These are phyloP conservation scores for Beauveria sp. DNA, from an alignment of 2,329 filamentous ascomycete species.

Conservation along the genomic window DNA sequence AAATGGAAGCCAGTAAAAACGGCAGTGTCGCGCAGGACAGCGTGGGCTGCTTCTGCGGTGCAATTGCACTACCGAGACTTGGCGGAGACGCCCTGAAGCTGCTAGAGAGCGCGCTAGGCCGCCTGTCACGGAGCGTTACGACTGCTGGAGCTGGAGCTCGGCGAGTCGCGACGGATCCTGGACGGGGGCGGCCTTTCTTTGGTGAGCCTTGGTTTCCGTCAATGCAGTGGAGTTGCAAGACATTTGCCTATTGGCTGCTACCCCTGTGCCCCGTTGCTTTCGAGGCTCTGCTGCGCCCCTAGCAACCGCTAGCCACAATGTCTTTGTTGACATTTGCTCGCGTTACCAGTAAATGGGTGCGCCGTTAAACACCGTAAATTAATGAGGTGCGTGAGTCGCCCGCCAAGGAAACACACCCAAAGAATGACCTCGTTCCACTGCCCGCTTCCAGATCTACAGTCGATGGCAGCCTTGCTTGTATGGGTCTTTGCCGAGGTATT, in stretches of 20 bases:
- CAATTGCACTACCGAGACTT: not conserved
- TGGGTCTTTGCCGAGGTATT: not conserved
- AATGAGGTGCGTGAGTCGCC: no score
- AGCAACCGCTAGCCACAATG: constrained; percentile 7
- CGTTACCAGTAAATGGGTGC: not conserved
- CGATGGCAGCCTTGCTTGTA: not conserved
- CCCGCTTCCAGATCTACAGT: not conserved
- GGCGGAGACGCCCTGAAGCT: not conserved
- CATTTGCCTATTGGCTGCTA: not conserved
- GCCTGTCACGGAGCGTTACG: not conserved
- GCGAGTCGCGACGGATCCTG: constrained; percentile 7
- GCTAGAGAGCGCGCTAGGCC: not conserved
- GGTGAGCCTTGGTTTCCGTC: not conserved
- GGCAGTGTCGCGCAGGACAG: not conserved
- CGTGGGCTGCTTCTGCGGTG: no score
- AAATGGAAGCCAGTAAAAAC: no score
- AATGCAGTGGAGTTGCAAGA: not conserved
- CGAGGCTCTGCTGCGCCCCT: constrained; percentile 6
- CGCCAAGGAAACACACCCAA: no score
- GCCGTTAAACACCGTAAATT: no score
- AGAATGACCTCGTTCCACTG: no score
- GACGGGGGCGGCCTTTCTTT: constrained; percentile 4
- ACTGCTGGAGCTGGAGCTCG: constrained; percentile 7
- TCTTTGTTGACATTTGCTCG: constrained; percentile 10
- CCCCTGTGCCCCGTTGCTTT: not conserved